Percentiles rank a stretch among this genome's conserved stretches.
Conservation (phyloP, 371 early-diverging fungal genomes). For the Mucor plumbeus region DNA sequence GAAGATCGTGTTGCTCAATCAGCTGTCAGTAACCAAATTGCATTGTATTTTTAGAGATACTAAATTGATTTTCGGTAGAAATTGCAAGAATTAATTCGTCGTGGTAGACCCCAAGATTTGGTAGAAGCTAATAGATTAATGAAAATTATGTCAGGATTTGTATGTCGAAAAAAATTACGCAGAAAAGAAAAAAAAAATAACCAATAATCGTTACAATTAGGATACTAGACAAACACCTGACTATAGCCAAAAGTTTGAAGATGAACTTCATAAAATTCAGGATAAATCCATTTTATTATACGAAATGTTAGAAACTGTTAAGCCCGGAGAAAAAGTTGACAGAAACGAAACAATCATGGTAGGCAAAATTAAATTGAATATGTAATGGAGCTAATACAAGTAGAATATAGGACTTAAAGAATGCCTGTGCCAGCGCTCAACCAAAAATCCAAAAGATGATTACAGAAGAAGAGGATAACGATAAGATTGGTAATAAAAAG, state of each 20-base stretch:
- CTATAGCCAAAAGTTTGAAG: constrained; percentile 84
- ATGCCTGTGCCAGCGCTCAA: constrained; percentile 66
- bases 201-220: constrained; percentile 36
- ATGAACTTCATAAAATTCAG: constrained; percentile 84
- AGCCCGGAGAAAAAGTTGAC: constrained; percentile 69
- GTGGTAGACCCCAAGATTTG: constrained; percentile 94
- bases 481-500: constrained; percentile 35
- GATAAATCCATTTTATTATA: constrained; percentile 76
- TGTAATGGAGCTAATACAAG: constrained; percentile 39
- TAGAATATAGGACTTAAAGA: constrained; percentile 56
- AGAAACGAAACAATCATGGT: constrained; percentile 61
- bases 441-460: constrained; percentile 82
- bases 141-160: constrained; percentile 97
- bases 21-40: constrained; percentile 61
- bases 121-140: constrained; percentile 95
- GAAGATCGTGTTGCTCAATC: constrained; percentile 92
- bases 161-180: constrained; percentile 36
- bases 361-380: neutral
- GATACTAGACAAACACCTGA: constrained; percentile 81
- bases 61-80: constrained; percentile 57
- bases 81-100: constrained; percentile 95
- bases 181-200: neutral
- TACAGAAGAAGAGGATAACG: constrained; percentile 43
- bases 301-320: constrained; percentile 76
- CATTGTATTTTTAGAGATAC: neutral